Conservation (phyloP, 257 asterid species). For the Solanum stenotomum region DNA sequence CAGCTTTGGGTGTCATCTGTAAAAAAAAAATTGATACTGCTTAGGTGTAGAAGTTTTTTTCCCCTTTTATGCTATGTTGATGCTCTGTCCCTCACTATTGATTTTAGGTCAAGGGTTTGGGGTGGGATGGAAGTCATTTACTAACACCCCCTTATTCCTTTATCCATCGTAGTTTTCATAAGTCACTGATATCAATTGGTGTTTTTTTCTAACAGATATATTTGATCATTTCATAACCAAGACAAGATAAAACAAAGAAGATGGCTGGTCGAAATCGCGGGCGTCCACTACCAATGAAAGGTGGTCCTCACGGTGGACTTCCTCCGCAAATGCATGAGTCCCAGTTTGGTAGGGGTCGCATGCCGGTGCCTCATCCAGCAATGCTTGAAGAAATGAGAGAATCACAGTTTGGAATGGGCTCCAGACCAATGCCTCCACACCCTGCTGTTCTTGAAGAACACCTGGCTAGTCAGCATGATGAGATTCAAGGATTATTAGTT, state of each 20-base stretch:
- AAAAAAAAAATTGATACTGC: background rate
- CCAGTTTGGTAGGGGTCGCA: conserved; percentile 40
- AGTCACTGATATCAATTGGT: background rate
- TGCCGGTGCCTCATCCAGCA: conserved; percentile 44
- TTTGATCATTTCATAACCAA: background rate
- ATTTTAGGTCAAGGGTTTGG: background rate
- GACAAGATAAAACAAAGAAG: background rate
- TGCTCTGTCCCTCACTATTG: background rate
- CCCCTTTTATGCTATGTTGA: background rate
- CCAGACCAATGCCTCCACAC: conserved; percentile 62
- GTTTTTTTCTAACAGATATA: background rate
- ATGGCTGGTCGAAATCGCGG: conserved; percentile 87
- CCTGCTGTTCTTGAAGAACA: conserved; percentile 65
- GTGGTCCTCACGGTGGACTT: conserved; percentile 46
- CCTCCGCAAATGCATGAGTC: conserved; percentile 50
- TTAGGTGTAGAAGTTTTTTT: no score
- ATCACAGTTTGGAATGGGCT: conserved; percentile 52
- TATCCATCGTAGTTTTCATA: background rate
- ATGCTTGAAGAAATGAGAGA: conserved; percentile 69
- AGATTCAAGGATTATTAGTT: conserved; percentile 64
- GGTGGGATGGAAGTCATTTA: background rate
- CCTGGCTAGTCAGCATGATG: conserved; percentile 75
- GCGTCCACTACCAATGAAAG: conserved; percentile 51
- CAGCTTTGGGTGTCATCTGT: background rate
- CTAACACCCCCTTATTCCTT: background rate